Evolutionary conservation across 148 eudicot species (phyloP), one percentile per base, ranked within the genome.

Genomic region (Persicaria maculosa): DNA sequence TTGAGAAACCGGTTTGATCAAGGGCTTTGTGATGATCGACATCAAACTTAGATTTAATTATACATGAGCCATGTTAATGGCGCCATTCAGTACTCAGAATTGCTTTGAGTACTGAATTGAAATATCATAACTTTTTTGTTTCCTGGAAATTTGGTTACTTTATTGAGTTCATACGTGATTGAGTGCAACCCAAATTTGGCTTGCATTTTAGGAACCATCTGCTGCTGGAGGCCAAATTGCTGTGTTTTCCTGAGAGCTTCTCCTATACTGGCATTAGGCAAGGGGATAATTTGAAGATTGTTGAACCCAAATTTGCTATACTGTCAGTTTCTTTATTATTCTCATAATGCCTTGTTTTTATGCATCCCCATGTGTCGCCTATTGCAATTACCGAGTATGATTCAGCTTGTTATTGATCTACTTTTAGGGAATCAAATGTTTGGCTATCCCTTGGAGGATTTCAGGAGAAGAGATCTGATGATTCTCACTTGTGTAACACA

Each of bases 401-500:
- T 47, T 47, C 50, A 9, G 50, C 50, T 47, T 4, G 50, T 47
- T 47, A 47, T 47, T 47, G 2, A 47, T 5, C 50, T 47, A 9
- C 9, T 47, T 47, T 47, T 47, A 47, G 50, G 50, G 50, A 47
- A 47, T 47, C 50, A 7, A 47, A 9, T 47, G 5, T 47, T 4
- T 47, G 50, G 50, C 50, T 47, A 47, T 47, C 50, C 50, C 10
- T 47, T 47, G 50, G 50, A 47, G 50, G 50, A 7, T 47, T 47
- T 47, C 50, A 47, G 50, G 11, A 91, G 73, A 89, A 85, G 75
- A 95, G 90, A 48, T 89, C 89, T 12, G 97, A 93, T 72, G 91
- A 89, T 81, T 77, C 85, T 61, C 98, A 90, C 83, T 82, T 91
- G 83, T 76, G 91, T 77, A 93, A 93, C 80, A 86, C 97, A 36